These are phyloP conservation scores for Eruca vesicaria DNA, from an alignment of 441 rosid genomes.

Conservation along the genomic window DNA sequence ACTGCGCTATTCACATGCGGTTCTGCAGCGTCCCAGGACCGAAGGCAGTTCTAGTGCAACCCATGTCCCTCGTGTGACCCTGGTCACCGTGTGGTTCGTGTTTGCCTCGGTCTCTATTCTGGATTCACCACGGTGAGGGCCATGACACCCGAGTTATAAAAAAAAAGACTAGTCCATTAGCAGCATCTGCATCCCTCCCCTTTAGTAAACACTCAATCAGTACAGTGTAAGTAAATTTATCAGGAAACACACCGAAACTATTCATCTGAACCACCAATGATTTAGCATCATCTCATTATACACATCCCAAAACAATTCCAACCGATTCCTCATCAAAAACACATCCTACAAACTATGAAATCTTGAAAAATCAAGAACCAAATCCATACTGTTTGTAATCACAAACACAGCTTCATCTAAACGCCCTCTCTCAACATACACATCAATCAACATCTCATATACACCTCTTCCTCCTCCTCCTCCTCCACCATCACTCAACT, in stretches of 20 bases:
- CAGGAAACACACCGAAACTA: constrained; percentile 38
- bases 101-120: too few species aligned
- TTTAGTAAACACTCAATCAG: constrained; percentile 55
- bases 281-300: constrained; percentile 58
- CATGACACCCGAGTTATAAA: too few species aligned
- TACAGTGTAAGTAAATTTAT: constrained; percentile 35
- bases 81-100: too few species aligned
- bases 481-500: constrained; percentile 31
- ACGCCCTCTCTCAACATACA: constrained; percentile 47
- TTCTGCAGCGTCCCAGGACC: too few species aligned
- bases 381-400: constrained; percentile 37
- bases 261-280: constrained; percentile 54
- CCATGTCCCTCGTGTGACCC: too few species aligned
- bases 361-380: constrained; percentile 42
- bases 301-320: constrained; percentile 66
- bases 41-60: too few species aligned
- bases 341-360: constrained; percentile 62
- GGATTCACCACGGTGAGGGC: too few species aligned
- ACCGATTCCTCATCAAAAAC: constrained; percentile 48
- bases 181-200: constrained; percentile 41
- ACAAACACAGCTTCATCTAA: constrained; percentile 56
- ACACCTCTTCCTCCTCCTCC: constrained; percentile 39
- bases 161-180: constrained; percentile 42
- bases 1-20: too few species aligned
- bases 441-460: constrained; percentile 56